Evolutionary conservation across 768 basidiomycete species (phyloP).

Genomic region (Paxillus involutus): DNA sequence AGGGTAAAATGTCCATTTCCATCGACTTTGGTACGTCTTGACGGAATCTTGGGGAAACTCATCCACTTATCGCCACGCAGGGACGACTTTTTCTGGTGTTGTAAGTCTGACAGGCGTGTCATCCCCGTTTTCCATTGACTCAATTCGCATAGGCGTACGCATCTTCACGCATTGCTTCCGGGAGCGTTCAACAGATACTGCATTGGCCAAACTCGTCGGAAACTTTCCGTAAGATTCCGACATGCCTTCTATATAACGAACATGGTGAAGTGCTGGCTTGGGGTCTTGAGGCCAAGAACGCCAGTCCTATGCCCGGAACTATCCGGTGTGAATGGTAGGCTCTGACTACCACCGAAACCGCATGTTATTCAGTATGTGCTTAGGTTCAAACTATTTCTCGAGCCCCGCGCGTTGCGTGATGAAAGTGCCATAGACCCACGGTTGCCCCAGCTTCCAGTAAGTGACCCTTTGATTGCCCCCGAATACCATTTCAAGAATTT

Average conservation of each 20-base stretch:
- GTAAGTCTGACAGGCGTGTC: constrained; percentile 45
- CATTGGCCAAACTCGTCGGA: constrained; percentile 86
- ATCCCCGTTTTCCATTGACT: constrained; percentile 5
- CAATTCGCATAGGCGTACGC: constrained; percentile 65
- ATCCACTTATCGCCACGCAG: constrained; percentile 34
- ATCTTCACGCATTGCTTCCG: constrained; percentile 78
- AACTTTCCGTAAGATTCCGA: constrained; percentile 84
- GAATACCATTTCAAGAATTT: constrained; percentile 2
- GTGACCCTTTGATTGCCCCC: constrained; percentile 26
- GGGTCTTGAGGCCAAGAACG: constrained; percentile 87
- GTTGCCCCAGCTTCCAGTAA: constrained; percentile 74
- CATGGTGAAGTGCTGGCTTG: constrained; percentile 74
- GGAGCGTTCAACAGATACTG: constrained; percentile 80
- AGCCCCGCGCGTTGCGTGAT: constrained; percentile 78
- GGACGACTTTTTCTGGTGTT: constrained; percentile 86
- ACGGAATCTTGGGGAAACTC: neutral
- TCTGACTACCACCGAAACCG: constrained; percentile 4
- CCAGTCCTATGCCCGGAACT: constrained; percentile 64
- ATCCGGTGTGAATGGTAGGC: constrained; percentile 54
- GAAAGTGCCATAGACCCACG: constrained; percentile 71
- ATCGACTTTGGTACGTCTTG: constrained; percentile 77
- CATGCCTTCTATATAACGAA: constrained; percentile 81
- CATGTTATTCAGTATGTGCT: neutral
- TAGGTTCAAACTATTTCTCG: constrained; percentile 86
- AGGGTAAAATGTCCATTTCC: constrained; percentile 79